phyloP scores from a whole-genome alignment of 2,329 filamentous ascomycete species.

The Chalaropsis thielavioides region DNA sequence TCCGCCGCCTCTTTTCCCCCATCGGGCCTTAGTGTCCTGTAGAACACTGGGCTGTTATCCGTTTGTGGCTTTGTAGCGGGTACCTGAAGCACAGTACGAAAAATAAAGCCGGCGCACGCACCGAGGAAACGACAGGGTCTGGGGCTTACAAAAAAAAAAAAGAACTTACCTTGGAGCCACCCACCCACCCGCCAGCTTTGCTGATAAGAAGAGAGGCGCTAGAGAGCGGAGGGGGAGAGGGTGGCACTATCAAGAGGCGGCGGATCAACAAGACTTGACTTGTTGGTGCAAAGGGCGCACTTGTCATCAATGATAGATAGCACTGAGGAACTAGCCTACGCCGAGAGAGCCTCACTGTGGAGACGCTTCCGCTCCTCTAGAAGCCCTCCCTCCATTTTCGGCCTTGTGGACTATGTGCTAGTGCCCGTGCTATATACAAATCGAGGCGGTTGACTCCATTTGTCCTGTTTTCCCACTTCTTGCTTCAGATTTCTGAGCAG shows the following conservation, averaged over 20 bases:
- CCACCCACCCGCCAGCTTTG: no score
- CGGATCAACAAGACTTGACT: neutral
- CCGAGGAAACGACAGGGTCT: neutral
- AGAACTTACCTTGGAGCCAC: no score
- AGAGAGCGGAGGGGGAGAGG: no score
- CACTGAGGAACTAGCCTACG: neutral
- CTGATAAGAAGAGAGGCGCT: neutral
- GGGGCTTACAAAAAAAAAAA: neutral
- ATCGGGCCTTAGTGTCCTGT: neutral
- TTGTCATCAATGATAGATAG: neutral
- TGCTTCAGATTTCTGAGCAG: neutral
- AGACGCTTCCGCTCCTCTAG: neutral
- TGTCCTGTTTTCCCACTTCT: neutral
- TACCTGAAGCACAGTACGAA: neutral
- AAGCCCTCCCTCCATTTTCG: neutral
- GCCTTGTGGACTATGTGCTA: neutral
- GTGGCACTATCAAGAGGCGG: neutral
- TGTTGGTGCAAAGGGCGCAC: neutral
- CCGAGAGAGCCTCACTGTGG: neutral
- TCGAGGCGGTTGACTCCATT: neutral
- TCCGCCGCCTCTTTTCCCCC: neutral
- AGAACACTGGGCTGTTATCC: neutral
- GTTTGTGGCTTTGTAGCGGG: neutral
- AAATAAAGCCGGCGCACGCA: slow-evolving; percentile 6
- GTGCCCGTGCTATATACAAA: neutral